Conservation (phyloP, 2,329 filamentous ascomycete genomes). For the Botrytis tulipae region DNA sequence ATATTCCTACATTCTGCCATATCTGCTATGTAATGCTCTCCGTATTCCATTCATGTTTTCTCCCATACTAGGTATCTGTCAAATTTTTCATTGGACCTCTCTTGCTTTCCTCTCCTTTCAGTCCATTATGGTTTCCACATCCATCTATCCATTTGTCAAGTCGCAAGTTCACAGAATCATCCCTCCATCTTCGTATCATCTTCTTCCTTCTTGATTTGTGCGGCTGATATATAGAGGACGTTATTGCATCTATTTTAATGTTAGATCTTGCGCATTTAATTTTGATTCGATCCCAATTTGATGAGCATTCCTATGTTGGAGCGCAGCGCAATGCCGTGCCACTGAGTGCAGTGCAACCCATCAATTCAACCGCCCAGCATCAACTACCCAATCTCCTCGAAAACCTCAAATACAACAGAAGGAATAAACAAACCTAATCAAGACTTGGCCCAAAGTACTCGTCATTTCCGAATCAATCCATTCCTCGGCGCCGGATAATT, state of each 20-base stretch:
- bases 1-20: neutral
- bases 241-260: constrained; percentile 74
- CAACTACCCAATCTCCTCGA: neutral
- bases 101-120: neutral
- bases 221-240: constrained; percentile 82
- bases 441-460: constrained; percentile 81
- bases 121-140: constrained; percentile 12
- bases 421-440: constrained; percentile 68
- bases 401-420: neutral
- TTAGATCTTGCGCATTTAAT: neutral
- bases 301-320: neutral
- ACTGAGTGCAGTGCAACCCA: neutral
- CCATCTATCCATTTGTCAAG: constrained; percentile 3
- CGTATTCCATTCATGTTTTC: neutral
- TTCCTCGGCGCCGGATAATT: constrained; percentile 87
- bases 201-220: constrained; percentile 48
- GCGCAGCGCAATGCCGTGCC: neutral
- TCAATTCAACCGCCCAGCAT: neutral
- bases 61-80: constrained; percentile 1
- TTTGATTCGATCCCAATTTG: neutral
- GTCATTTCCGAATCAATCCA: constrained; percentile 85
- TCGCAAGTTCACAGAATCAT: constrained; percentile 28
- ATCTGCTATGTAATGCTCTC: neutral
- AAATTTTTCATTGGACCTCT: neutral
- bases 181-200: constrained; percentile 60